Evolutionary conservation across 2,329 filamentous ascomycete species (phyloP), one percentile per base, ranked within the genome.

Genomic region (Talaromyces albobiverticillius): DNA sequence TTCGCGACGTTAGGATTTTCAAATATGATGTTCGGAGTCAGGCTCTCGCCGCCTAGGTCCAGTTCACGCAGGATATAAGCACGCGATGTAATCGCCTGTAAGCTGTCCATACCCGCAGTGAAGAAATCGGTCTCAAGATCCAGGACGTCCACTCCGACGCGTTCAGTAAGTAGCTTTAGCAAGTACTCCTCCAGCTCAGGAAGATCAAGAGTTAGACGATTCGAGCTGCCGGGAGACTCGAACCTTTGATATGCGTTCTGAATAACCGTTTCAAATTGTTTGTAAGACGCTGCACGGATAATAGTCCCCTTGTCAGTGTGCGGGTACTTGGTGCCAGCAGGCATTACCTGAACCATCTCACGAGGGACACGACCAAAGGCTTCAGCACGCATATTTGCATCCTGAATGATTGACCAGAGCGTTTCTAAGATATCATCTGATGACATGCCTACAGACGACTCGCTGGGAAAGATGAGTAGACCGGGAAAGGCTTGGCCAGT

Each of bases 11-110:
- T 34, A n/a, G 16, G 16, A 32, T 34, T 16, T 5, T 46, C 43
- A 22, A 22, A 46, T 1, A 46, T 46, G 18, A 41, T 62, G 51
- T 79, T 78, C 7, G 65, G 66, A 56, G 8, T 67, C 56, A 16
- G 61, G 58, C 41, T 20, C n/a, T 25, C 14, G 18, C 65, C 64
- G 2, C 31, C 54, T 8, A 79, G 60, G 11, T 72, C 66, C 13
- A 79, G 67, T 22, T 71, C 62, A 14, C 68, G 62, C 32, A 76
- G 62, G 22, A 79, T 65, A 3, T 76, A 52, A 3, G 74, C 67
- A 18, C 76, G 71, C 1, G 76, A 57, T n/a, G 77, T 73, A 13
- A 76, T 75, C 2, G 76, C 76, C 16, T 75, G 74, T 9, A 79
- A 61, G 54, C 76, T 79, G 58, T 80, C 77, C 16, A 80, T 58